Conservation (phyloP, 2,329 filamentous ascomycete species). For the Pseudofabraea citricarpa region DNA sequence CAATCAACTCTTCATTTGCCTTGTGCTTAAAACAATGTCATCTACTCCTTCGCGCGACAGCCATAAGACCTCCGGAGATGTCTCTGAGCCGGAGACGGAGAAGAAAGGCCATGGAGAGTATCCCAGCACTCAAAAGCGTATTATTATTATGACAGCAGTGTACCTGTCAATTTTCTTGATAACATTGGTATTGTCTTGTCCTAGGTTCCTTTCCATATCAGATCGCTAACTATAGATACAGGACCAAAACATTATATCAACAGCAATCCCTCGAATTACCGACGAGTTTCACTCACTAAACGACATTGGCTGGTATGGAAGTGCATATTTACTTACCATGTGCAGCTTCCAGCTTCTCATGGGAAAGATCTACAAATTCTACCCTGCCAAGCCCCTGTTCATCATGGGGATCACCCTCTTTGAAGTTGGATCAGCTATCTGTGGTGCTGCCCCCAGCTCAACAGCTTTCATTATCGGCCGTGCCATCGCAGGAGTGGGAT, state of each 20-base stretch:
- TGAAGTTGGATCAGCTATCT: constrained; percentile 41
- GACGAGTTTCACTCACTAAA: constrained; percentile 26
- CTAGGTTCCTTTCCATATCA: background rate
- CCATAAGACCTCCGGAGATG: constrained; percentile 9
- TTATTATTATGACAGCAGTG: constrained; percentile 18
- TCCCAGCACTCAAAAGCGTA: constrained; percentile 15
- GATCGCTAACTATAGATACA: constrained; percentile 2
- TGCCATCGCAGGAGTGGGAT: constrained; percentile 42
- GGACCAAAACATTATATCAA: constrained; percentile 14
- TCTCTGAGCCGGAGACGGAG: constrained; percentile 1
- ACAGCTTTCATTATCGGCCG: constrained; percentile 38
- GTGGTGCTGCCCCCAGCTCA: constrained; percentile 38
- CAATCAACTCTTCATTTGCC: background rate
- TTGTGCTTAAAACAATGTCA: constrained; percentile 7
- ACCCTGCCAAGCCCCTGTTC: constrained; percentile 9
- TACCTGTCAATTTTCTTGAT: constrained; percentile 22
- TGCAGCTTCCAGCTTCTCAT: constrained; percentile 16
- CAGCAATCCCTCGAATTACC: constrained; percentile 32
- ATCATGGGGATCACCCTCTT: constrained; percentile 38
- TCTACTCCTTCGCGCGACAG: constrained; percentile 2
- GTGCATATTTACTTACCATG: constrained; percentile 24
- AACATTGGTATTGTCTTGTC: constrained; percentile 15
- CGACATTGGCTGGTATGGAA: constrained; percentile 29
- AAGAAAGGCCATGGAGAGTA: constrained; percentile 8
- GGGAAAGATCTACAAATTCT: constrained; percentile 18